phyloP scores from a whole-genome alignment of 306 rosid species.

The Trifolium dubium region DNA sequence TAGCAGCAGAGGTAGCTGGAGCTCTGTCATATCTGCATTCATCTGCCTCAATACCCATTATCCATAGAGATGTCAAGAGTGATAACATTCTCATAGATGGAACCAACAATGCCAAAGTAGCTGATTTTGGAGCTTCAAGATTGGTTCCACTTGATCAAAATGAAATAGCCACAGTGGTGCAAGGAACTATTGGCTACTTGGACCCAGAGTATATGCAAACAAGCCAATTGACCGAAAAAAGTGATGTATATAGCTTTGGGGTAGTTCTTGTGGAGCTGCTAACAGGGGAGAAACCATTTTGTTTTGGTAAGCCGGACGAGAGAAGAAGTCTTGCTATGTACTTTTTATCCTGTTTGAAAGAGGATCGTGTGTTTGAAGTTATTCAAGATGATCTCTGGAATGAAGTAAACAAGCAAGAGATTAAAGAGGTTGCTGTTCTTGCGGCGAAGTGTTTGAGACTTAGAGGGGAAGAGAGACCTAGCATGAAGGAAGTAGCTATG shows the following conservation, averaged over 20 bases:
- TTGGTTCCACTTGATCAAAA: slow-evolving; percentile 50
- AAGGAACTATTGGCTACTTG: slow-evolving; percentile 57
- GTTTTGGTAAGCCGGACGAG: slow-evolving; percentile 27
- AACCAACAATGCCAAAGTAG: slow-evolving; percentile 47
- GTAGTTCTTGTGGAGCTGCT: slow-evolving; percentile 51
- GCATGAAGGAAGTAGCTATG: slow-evolving; percentile 29
- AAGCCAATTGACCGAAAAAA: slow-evolving; percentile 8
- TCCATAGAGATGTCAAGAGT: slow-evolving; percentile 5
- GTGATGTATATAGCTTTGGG: slow-evolving; percentile 61
- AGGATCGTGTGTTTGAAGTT: slow-evolving; percentile 2
- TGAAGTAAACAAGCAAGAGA: slow-evolving; percentile 20
- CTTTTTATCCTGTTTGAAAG: slow-evolving; percentile 36
- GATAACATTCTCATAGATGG: slow-evolving; percentile 52
- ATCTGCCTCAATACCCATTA: neutral
- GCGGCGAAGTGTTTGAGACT: slow-evolving; percentile 25
- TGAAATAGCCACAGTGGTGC: slow-evolving; percentile 46
- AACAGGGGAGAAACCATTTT: slow-evolving; percentile 42
- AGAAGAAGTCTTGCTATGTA: slow-evolving; percentile 37
- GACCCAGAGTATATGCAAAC: slow-evolving; percentile 49
- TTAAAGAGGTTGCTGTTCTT: slow-evolving; percentile 18
- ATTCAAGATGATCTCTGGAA: slow-evolving; percentile 1
- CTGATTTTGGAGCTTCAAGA: slow-evolving; percentile 56
- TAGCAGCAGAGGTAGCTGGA: slow-evolving; percentile 40
- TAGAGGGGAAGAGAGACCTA: slow-evolving; percentile 23
- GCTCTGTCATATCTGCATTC: neutral